These are phyloP conservation scores for Mycosphaerelloides madeirae DNA, from an alignment of 2,329 filamentous ascomycete genomes.

Conservation along the genomic window DNA sequence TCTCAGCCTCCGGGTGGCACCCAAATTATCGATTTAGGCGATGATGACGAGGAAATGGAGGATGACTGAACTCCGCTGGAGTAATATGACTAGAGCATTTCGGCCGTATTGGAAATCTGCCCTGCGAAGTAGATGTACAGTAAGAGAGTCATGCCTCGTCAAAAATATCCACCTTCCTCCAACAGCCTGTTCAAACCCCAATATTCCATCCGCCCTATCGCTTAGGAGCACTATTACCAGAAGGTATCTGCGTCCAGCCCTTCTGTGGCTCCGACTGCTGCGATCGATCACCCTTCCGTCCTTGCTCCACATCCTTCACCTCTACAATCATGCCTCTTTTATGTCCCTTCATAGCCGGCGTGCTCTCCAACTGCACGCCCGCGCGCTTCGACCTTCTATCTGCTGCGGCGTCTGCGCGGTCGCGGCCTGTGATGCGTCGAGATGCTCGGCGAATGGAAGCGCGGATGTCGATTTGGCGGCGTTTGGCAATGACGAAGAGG, in stretches of 20 bases:
- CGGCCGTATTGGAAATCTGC: too few relatives aligned
- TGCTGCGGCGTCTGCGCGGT: too few relatives aligned
- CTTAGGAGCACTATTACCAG: conserved; percentile 29
- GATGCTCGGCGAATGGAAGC: conserved; percentile 65
- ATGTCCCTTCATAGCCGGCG: conserved; percentile 15
- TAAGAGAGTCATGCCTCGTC: background rate
- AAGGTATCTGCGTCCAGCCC: conserved; percentile 19
- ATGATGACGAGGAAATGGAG: conserved; percentile 17
- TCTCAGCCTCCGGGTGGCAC: conserved; percentile 8
- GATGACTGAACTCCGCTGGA: conserved; percentile 1
- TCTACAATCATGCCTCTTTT: conserved; percentile 25
- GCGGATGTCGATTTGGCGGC: conserved; percentile 75
- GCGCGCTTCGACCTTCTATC: conserved; percentile 19
- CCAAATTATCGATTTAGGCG: conserved; percentile 18
- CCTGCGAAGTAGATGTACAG: too few relatives aligned
- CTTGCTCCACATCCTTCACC: conserved; percentile 30
- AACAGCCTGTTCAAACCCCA: too few relatives aligned
- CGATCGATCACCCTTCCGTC: conserved; percentile 15
- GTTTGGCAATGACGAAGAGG: conserved; percentile 77
- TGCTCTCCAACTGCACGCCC: conserved; percentile 20
- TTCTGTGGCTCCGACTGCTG: conserved; percentile 9
- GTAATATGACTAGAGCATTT: background rate
- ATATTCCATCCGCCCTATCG: conserved; percentile 8
- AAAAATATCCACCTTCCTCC: background rate
- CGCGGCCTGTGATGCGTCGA: conserved; percentile 36